Percentiles rank a stretch among this genome's conserved stretches.
Conservation (phyloP, 2,329 filamentous ascomycete genomes). For the Aspergillus novofumigatus region DNA sequence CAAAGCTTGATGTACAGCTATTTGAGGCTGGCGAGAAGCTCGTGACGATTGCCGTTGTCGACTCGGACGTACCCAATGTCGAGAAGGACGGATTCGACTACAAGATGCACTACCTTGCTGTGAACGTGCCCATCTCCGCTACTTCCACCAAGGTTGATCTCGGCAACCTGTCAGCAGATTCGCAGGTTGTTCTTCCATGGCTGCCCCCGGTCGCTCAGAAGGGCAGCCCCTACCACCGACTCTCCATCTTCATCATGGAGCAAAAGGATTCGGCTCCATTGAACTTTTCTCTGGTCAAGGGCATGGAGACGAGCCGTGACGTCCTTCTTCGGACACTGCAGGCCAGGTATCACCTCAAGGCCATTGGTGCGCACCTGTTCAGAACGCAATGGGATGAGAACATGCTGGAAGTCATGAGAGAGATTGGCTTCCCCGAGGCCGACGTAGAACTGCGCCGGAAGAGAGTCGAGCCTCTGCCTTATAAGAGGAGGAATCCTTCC, state of each 20-base stretch:
- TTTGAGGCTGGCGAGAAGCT: slow-evolving; percentile 79
- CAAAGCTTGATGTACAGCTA: slow-evolving; percentile 75
- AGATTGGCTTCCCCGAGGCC: slow-evolving; percentile 67
- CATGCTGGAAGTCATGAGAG: slow-evolving; percentile 81
- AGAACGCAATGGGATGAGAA: slow-evolving; percentile 83
- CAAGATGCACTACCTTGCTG: slow-evolving; percentile 83
- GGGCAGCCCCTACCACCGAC: slow-evolving; percentile 84
- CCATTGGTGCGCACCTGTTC: slow-evolving; percentile 85
- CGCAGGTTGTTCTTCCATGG: slow-evolving; percentile 74
- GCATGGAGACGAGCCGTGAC: slow-evolving; percentile 52
- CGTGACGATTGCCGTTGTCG: slow-evolving; percentile 78
- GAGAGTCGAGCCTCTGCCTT: slow-evolving; percentile 65
- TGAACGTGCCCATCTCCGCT: slow-evolving; percentile 63
- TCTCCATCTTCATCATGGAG: slow-evolving; percentile 78
- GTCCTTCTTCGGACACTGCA: slow-evolving; percentile 75
- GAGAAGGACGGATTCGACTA: slow-evolving; percentile 71
- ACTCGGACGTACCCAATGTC: slow-evolving; percentile 82
- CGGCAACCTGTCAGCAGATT: slow-evolving; percentile 53
- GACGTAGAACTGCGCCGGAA: slow-evolving; percentile 82
- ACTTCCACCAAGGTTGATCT: slow-evolving; percentile 62
- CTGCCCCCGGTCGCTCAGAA: slow-evolving; percentile 82
- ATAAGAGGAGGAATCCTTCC: slow-evolving; percentile 55
- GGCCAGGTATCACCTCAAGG: slow-evolving; percentile 62
- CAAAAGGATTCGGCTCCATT: slow-evolving; percentile 62
- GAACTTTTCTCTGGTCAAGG: slow-evolving; percentile 55